Conservation (phyloP, 148 eudicot species). For the Chenopodium album region DNA sequence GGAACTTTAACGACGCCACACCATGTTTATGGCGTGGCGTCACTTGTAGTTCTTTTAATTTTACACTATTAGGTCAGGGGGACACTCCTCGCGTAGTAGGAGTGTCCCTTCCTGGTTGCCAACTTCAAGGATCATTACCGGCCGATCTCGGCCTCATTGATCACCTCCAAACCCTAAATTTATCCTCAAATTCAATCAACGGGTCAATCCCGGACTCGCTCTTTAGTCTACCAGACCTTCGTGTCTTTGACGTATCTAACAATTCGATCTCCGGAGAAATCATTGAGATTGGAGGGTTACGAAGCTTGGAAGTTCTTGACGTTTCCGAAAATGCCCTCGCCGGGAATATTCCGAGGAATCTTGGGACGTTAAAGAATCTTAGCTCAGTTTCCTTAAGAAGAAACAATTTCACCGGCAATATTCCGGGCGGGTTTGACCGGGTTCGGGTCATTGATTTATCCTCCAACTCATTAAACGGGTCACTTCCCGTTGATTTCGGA, state of each 20-base stretch:
- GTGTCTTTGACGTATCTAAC: conserved; percentile 53
- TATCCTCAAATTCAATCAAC: conserved; percentile 67
- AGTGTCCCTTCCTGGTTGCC: conserved; percentile 56
- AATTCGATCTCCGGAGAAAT: conserved; percentile 70
- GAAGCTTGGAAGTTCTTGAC: conserved; percentile 44
- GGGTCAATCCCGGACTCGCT: conserved; percentile 66
- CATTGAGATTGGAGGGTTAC: conserved; percentile 43
- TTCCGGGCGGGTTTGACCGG: conserved; percentile 52
- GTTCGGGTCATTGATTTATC: conserved; percentile 60
- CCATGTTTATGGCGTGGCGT: conserved; percentile 89
- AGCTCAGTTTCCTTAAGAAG: conserved; percentile 44
- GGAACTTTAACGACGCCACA: conserved; percentile 52
- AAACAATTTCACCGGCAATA: conserved; percentile 56
- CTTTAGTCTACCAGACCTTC: conserved; percentile 46
- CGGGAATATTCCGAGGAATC: conserved; percentile 57
- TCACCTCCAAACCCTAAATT: conserved; percentile 50
- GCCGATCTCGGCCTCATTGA: conserved; percentile 59
- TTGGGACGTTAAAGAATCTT: conserved; percentile 42
- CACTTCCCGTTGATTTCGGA: conserved; percentile 54
- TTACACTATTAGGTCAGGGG: not conserved
- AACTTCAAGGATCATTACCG: conserved; percentile 60
- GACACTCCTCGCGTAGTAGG: conserved; percentile 41
- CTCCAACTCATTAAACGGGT: conserved; percentile 64
- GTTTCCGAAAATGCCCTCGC: conserved; percentile 61
- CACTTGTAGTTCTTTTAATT: conserved; percentile 31